Evolutionary conservation across 768 basidiomycete species (phyloP), one percentile per base, ranked within the genome.

Genomic region (Psilocybe tampanensis): DNA sequence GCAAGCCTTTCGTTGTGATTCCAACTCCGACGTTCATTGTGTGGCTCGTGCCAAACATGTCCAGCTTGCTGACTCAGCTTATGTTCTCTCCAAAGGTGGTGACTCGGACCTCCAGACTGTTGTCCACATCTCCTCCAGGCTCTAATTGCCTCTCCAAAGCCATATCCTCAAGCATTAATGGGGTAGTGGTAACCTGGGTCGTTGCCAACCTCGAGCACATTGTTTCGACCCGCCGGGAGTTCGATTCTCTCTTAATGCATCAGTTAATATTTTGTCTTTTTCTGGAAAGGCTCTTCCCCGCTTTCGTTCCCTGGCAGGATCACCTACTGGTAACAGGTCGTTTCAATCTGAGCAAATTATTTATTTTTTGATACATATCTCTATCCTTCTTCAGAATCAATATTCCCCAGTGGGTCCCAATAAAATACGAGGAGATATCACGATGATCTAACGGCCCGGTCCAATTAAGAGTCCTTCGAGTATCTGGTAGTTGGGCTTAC

Each of bases 161-260:
- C 24, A 2, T 22, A 13, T 19, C 8, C 34, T 12, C 11, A 59
- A 66, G 69, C 70, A 70, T 68, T 68, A 67, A 71, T 71, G 69
- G 69, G 62, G 64, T 65, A 63, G 63, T 64, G 64, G 61, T 65
- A 65, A 65, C 60, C 64, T 61, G 62, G 62, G 62, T 66, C 64
- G 62, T 61, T 60, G 63, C 63, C 60, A 64, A 59, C 1, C 1
- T 47, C 55, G 50, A 52, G 21, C 58, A 58, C 85, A 86, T 86
- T 84, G 82, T 86, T 57, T 84, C 86, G 87, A 88, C 85, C 86
- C 87, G 87, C 87, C 87, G 86, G 85, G 86, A 84, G 87, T 88
- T 89, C 86, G 85, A 89, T 89, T 88, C 87, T 85, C 87, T 60
- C 85, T 88, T 88, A 86, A 88, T 88, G 86, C 86, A 87, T 19